Base-by-base conservation (phyloP, 345 rosid species). In the Hibiscus syriacus region DNA sequence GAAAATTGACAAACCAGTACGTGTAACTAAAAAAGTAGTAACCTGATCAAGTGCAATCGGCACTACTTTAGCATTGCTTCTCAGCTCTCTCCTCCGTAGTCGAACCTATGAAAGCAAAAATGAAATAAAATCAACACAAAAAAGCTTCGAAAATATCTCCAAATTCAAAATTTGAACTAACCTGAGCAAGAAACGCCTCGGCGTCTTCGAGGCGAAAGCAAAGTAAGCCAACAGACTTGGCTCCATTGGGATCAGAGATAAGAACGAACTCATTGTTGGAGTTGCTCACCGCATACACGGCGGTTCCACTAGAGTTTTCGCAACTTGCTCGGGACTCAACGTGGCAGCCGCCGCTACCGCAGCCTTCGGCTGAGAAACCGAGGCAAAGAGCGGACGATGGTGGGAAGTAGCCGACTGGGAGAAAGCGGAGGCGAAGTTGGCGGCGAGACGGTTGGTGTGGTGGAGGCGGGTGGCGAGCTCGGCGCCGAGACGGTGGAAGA, bases 161-260 rank as follows among this genome's bases (percentile, higher is more conserved):
- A 27, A 48, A 32, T 49, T 46, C 12, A 17, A 30, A 43, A 19
- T 29, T 4, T 45, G 20, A 23, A 41, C 69, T 19, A 59, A 86
- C 97, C 84, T 92, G 94, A 80, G 90, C 90, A 12, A 93, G 94
- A 64, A 93, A 87, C 25, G 97, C 83, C 74, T 90, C 94, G 5
- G 98, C 98, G 63, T 93, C 98, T 78, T 90, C 98, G 77, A 79
- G 86, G 4, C 96, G 89, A 57, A 93, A 90, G 83, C 98, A 93
- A 71, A 93, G 97, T 80, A 93, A 82, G 46, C 97, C 83, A 32
- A 93, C 83, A 50, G 98, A 93, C 79, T 86, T 90, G 58, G 80
- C 82, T 20, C 96, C 92, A 49, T 75, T 80, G 52, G 94, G 92
- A 81, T 93, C 97, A n/a, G 98, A 93, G 62, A 90, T 79, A 20